Evolutionary conservation across 2,329 filamentous ascomycete species (phyloP), one percentile per base, ranked within the genome.

Genomic region (Colletotrichum sublineola): DNA sequence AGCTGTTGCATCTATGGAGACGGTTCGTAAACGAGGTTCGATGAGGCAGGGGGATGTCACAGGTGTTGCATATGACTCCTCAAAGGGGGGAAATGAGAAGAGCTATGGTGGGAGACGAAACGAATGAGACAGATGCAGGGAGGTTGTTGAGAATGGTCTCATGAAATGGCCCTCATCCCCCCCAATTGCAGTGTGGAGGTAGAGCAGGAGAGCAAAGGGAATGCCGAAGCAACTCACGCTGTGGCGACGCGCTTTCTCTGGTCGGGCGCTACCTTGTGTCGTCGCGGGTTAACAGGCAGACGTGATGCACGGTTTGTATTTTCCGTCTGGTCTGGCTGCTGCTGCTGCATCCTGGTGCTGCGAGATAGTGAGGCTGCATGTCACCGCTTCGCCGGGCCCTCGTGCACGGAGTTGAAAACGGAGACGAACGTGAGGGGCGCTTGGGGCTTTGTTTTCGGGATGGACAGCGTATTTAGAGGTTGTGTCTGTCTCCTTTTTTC

Each of bases 261-360:
- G 58, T 85, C 84, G 5, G 83, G 81, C 33, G 82, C 77, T 62
- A 87, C 86, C 78, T 85, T 85, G 75, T 85, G 82, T 63, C 84
- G 81, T 61, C 86, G 84, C 63, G 85, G 85, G 75, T 87, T 87
- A 74, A 87, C 86, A 38, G 86, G 85, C 74, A 87, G 79, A 65
- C 86, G 82, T 66, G 57, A 53, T 53, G n/a, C 68, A 33, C 64
- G 68, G 11, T 24, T 83, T 78, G 40, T 75, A 55, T 24, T 58
- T 61, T 64, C 62, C 38, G 68, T 60, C 57, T 67, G 61, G 61
- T 71, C 57, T 31, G 67, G 65, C 66, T 72, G 66, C 46, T 72
- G 64, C 60, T 66, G 70, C 70, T 73, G 70, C 70, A 73, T 73
- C 67, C 66, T 73, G 66, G 67, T 69, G 67, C 31, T 58, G 68